phyloP scores from a whole-genome alignment of 1,139 yeast genomes.

The Ashbya aceris region DNA sequence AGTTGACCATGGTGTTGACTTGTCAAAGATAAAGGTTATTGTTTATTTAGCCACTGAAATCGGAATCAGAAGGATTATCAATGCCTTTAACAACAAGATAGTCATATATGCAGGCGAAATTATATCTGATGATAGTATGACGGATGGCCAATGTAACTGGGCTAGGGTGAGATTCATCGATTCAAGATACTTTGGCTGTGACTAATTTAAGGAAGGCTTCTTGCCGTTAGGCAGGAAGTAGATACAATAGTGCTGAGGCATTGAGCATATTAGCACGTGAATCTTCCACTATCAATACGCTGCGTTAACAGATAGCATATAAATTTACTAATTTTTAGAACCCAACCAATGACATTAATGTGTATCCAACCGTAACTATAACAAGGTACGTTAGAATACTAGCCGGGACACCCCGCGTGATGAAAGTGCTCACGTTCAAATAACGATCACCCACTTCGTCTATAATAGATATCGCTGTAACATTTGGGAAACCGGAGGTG shows the following conservation, averaged over 20 bases:
- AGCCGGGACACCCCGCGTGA: constrained; percentile 82
- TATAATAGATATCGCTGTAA: constrained; percentile 85
- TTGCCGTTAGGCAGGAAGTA: too few relatives aligned
- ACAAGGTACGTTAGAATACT: constrained; percentile 61
- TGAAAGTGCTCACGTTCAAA: constrained; percentile 71
- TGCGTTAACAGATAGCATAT: too few relatives aligned
- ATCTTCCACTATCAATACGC: too few relatives aligned
- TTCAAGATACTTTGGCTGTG: constrained; percentile 61
- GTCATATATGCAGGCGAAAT: constrained; percentile 62
- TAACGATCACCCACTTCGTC: constrained; percentile 86
- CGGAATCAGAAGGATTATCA: constrained; percentile 65
- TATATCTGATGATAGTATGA: constrained; percentile 32
- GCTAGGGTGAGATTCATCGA: constrained; percentile 68
- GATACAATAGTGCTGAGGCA: too few relatives aligned
- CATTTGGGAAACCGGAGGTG: constrained; percentile 94
- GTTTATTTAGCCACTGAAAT: constrained; percentile 70
- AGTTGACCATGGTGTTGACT: constrained; percentile 66
- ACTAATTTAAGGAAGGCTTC: constrained; percentile 3
- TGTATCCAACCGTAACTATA: constrained; percentile 72
- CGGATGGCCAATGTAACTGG: constrained; percentile 31
- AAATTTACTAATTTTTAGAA: constrained; percentile 27
- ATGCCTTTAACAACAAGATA: constrained; percentile 59
- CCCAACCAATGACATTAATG: constrained; percentile 52
- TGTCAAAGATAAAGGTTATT: constrained; percentile 57
- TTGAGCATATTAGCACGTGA: too few relatives aligned